These are phyloP conservation scores for Casaregolazyma lundiana DNA, from an alignment of 1,139 yeast genomes.

Conservation along the genomic window DNA sequence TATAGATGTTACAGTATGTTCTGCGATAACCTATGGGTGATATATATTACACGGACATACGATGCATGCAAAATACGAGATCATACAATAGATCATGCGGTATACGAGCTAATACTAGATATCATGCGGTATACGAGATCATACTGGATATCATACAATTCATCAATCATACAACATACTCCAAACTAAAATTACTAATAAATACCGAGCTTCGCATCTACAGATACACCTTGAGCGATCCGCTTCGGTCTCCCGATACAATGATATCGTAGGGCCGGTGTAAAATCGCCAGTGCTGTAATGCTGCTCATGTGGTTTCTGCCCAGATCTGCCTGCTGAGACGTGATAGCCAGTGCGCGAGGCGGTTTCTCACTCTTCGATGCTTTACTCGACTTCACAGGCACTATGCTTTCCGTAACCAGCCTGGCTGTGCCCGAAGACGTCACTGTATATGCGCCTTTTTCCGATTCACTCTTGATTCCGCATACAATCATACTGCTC, in stretches of 20 bases:
- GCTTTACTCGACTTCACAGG: conserved; percentile 14
- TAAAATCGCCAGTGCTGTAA: conserved; percentile 47
- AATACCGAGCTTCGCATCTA: conserved; percentile 21
- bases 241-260: conserved; percentile 59
- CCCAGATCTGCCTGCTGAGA: conserved; percentile 37
- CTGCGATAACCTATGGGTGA: no score
- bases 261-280: conserved; percentile 56
- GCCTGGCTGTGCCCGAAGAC: conserved; percentile 33
- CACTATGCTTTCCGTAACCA: conserved; percentile 21
- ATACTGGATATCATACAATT: no score
- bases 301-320: conserved; percentile 44
- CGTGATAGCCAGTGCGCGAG: conserved; percentile 34
- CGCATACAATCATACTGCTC: conserved; percentile 38
- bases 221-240: conserved; percentile 54
- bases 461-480: conserved; percentile 26
- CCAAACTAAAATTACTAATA: background rate
- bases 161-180: background rate
- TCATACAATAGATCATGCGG: no score
- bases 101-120: no score
- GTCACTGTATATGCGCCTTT: conserved; percentile 34
- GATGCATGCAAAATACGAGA: no score
- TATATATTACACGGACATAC: no score
- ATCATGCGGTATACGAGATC: no score
- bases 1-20: no score
- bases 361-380: conserved; percentile 25